These are phyloP conservation scores for Allantophomopsis cytisporea DNA, from an alignment of 2,329 filamentous ascomycete genomes.

Conservation along the genomic window DNA sequence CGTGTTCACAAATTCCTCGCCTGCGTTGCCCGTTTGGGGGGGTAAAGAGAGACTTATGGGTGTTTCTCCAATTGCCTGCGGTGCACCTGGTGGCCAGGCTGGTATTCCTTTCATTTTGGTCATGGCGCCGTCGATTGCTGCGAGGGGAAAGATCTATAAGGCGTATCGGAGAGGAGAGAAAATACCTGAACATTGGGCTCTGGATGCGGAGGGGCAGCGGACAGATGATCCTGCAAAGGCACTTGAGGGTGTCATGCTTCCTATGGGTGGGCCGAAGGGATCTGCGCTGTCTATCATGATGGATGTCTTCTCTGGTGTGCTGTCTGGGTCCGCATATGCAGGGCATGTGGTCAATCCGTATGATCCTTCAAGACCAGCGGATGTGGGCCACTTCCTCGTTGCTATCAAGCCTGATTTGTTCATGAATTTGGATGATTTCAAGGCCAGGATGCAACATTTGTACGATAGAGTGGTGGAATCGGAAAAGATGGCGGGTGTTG, in stretches of 20 bases:
- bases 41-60: constrained; percentile 17
- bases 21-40: constrained; percentile 20
- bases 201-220: constrained; percentile 54
- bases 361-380: constrained; percentile 51
- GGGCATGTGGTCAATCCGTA: constrained; percentile 68
- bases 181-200: constrained; percentile 62
- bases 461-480: constrained; percentile 38
- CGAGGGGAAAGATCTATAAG: constrained; percentile 62
- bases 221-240: constrained; percentile 62
- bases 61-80: constrained; percentile 32
- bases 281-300: constrained; percentile 71
- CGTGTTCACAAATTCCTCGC: constrained; percentile 21
- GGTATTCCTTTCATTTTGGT: constrained; percentile 55
- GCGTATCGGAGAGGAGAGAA: constrained; percentile 51
- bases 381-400: constrained; percentile 64
- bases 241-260: constrained; percentile 67
- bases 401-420: constrained; percentile 66
- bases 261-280: constrained; percentile 77
- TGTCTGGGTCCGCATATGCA: constrained; percentile 68
- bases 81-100: constrained; percentile 51
- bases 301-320: constrained; percentile 73
- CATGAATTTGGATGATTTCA: constrained; percentile 56
- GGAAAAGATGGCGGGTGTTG: constrained; percentile 39
- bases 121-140: constrained; percentile 59
- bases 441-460: constrained; percentile 41